Conservation (phyloP, 805 yeast species). For the Hanseniaspora guilliermondii region DNA sequence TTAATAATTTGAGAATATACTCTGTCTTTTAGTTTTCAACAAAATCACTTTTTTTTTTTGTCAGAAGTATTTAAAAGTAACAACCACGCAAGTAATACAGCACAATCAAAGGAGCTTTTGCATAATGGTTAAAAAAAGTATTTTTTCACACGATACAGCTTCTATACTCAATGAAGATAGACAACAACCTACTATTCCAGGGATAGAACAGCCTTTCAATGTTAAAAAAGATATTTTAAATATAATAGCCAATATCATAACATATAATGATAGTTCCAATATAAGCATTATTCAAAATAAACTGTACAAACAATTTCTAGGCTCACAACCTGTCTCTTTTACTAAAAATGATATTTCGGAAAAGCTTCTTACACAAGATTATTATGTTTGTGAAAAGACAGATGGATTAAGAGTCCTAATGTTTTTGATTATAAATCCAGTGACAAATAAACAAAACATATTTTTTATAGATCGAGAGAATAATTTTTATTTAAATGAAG, state of each 20-base stretch:
- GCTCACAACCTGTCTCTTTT: constrained; percentile 92
- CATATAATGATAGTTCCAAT: not conserved
- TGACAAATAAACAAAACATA: constrained; percentile 72
- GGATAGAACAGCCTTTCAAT: constrained; percentile 59
- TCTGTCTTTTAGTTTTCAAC: too few relatives aligned
- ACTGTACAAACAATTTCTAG: constrained; percentile 49
- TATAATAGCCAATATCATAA: constrained; percentile 51
- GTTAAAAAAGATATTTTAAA: constrained; percentile 55
- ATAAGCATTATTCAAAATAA: constrained; percentile 33
- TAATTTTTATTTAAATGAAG: constrained; percentile 69
- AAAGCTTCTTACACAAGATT: constrained; percentile 57
- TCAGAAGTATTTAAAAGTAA: too few relatives aligned
- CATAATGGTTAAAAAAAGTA: not conserved
- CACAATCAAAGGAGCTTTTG: not conserved
- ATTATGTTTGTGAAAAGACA: constrained; percentile 88
- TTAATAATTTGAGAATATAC: too few relatives aligned
- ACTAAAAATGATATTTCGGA: constrained; percentile 56
- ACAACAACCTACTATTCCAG: constrained; percentile 78
- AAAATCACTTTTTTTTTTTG: too few relatives aligned
- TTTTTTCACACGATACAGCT: constrained; percentile 17
- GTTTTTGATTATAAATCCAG: constrained; percentile 48
- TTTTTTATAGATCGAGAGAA: constrained; percentile 81
- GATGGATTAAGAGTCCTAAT: constrained; percentile 85
- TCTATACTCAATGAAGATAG: constrained; percentile 16
- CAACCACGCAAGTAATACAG: not conserved